phyloP scores from a whole-genome alignment of 768 basidiomycete genomes.

The Lactifluus piperatus region DNA sequence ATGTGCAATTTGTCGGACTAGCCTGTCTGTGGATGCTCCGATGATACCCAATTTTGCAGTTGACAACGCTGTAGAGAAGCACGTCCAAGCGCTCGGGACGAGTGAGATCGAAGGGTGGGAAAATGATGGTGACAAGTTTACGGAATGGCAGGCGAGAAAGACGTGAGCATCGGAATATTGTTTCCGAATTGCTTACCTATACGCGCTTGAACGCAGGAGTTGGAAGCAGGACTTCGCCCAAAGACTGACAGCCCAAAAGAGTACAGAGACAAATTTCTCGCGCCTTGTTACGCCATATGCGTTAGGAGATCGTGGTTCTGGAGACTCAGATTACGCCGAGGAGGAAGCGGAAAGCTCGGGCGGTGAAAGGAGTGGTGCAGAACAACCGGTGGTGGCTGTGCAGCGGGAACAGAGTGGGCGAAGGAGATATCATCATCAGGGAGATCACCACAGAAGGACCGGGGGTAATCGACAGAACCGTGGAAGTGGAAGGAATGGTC shows the following conservation, averaged over 20 bases:
- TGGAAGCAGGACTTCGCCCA: constrained; percentile 8
- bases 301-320: background rate
- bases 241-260: background rate
- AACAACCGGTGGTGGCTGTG: constrained; percentile 1
- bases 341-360: constrained; percentile 4
- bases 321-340: background rate
- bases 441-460: background rate
- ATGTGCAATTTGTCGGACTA: constrained; percentile 55
- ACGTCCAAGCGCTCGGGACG: constrained; percentile 40
- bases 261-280: background rate
- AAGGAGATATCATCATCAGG: background rate
- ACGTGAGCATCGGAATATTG: constrained; percentile 34
- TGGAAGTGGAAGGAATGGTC: too few species aligned
- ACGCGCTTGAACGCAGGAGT: constrained; percentile 10
- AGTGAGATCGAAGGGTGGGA: constrained; percentile 47
- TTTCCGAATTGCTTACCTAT: background rate
- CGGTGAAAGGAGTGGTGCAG: background rate
- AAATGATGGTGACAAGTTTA: constrained; percentile 35
- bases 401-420: background rate
- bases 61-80: constrained; percentile 52
- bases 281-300: background rate
- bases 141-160: constrained; percentile 47
- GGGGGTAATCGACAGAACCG: background rate
- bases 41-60: constrained; percentile 58
- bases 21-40: constrained; percentile 32